Conservation (phyloP, 208 protist genomes). For the Acanthamoeba sp. region DNA sequence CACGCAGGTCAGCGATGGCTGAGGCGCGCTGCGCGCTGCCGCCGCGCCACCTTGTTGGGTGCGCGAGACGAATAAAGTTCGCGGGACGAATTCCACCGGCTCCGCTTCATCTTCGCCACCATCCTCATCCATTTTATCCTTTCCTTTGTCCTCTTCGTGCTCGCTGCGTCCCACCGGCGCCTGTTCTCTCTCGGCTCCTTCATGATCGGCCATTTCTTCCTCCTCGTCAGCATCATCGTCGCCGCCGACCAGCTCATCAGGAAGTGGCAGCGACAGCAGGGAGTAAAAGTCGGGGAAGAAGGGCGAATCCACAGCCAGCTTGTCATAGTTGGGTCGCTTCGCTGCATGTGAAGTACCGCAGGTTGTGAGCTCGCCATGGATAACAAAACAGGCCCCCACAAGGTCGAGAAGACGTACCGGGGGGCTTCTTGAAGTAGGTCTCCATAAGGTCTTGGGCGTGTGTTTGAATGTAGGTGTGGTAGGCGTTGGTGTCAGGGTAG, state of each 20-base stretch:
- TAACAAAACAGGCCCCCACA: not conserved
- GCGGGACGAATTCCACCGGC: not conserved
- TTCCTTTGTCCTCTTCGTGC: not conserved
- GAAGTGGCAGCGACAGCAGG: constrained; percentile 18
- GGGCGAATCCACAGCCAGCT: constrained; percentile 78
- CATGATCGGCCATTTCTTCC: not conserved
- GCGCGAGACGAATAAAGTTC: constrained; percentile 18
- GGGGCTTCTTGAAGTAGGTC: constrained; percentile 29
- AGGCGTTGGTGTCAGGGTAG: constrained; percentile 77
- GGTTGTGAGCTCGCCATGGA: constrained; percentile 16
- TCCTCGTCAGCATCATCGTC: constrained; percentile 40
- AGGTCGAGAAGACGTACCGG: not conserved
- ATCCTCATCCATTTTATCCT: constrained; percentile 1
- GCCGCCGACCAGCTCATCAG: constrained; percentile 17
- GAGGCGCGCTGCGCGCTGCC: constrained; percentile 70
- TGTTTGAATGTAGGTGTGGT: not conserved
- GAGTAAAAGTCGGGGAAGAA: constrained; percentile 74
- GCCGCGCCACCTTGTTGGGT: not conserved
- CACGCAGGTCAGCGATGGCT: constrained; percentile 70
- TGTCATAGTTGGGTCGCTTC: constrained; percentile 78
- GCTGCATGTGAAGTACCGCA: not conserved
- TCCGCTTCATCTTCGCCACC: not conserved
- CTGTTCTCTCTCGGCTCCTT: not conserved
- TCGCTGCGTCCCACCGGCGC: not conserved
- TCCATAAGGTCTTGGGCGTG: constrained; percentile 49